These are phyloP conservation scores for Rhinocladiella mackenziei DNA, from an alignment of 2,329 filamentous ascomycete genomes.

Conservation along the genomic window DNA sequence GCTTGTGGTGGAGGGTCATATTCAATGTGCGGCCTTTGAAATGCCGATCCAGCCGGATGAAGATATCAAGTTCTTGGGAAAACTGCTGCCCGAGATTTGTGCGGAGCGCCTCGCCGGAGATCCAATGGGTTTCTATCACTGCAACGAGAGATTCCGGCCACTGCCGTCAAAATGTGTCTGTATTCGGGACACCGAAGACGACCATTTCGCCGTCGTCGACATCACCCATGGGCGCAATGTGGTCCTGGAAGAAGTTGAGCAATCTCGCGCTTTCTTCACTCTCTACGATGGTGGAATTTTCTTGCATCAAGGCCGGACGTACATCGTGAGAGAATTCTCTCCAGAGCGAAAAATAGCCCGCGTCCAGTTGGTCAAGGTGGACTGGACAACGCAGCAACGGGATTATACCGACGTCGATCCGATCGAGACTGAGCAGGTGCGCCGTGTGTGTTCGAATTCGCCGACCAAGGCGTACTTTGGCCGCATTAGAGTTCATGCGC, in stretches of 20 bases:
- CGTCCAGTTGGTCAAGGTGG: slow-evolving; percentile 83
- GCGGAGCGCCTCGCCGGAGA: slow-evolving; percentile 70
- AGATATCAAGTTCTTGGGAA: slow-evolving; percentile 75
- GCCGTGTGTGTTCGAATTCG: slow-evolving; percentile 59
- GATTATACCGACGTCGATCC: slow-evolving; percentile 95
- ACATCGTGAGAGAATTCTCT: slow-evolving; percentile 83
- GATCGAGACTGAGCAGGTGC: slow-evolving; percentile 82
- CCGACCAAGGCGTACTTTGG: slow-evolving; percentile 76
- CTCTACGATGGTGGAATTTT: slow-evolving; percentile 97
- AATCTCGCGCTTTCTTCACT: slow-evolving; percentile 89
- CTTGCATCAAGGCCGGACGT: slow-evolving; percentile 90
- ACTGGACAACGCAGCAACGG: slow-evolving; percentile 90
- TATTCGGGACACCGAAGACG: slow-evolving; percentile 83
- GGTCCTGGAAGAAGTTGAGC: slow-evolving; percentile 92
- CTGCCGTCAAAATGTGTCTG: slow-evolving; percentile 76
- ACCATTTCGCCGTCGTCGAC: slow-evolving; percentile 92
- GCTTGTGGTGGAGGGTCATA: slow-evolving; percentile 84
- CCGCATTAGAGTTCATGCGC: slow-evolving; percentile 75
- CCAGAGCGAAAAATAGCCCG: slow-evolving; percentile 77
- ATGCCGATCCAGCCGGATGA: slow-evolving; percentile 80
- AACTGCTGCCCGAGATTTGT: slow-evolving; percentile 66
- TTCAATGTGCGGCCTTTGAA: slow-evolving; percentile 93
- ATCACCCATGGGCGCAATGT: slow-evolving; percentile 72
- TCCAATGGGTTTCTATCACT: slow-evolving; percentile 79
- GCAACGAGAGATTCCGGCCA: slow-evolving; percentile 81